Evolutionary conservation across 2,329 filamentous ascomycete species (phyloP), one percentile per base, ranked within the genome.

Genomic region (Penicillium sp.): DNA sequence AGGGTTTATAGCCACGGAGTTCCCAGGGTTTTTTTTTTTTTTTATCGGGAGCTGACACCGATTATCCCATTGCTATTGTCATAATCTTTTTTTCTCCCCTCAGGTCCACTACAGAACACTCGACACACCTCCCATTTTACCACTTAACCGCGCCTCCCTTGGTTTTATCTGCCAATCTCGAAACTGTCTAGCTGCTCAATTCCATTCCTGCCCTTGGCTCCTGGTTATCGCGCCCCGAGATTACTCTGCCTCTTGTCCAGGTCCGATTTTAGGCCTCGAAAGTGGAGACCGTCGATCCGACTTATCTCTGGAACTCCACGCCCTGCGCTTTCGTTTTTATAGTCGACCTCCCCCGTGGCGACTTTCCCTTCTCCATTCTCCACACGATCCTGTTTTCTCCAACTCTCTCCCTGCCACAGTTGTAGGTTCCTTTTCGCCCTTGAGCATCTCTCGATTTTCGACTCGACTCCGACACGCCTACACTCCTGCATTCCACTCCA

Each of bases 31-130:
- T 21, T 21, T 21, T 21, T 21, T 21, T 21, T 21, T 3, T 42
- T 28, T 43, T 41, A 41, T 12, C 28, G 36, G 36, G 36, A 39
- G 34, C 18, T 49, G 47, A 50, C 46, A 26, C 34, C 13, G 47
- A 58, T 63, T 64, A 64, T 64, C 57, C 60, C 60, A 64, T 64
- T 64, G 47, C 51, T 63, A 48, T 50, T 64, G 61, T 64, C 61
- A 64, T 62, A 57, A 53, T 55, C 55, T 49, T 44, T 49, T 47
- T 41, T 38, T 43, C 42, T 41, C 44, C 18, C 8, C 46, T 29
- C 15, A 18, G 18, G 23, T 21, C 41, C n/a, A 26, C 24, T 26
- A 7, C 24, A 26, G 24, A 26, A 26, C 24, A 26, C 16, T 13
- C 28, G 15, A 29, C 18, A 4, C 18, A 4, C 39, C n/a, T 26